Percentiles rank a stretch among this genome's conserved stretches.
Conservation (phyloP, 768 basidiomycete genomes). For the Agaricus blazei region DNA sequence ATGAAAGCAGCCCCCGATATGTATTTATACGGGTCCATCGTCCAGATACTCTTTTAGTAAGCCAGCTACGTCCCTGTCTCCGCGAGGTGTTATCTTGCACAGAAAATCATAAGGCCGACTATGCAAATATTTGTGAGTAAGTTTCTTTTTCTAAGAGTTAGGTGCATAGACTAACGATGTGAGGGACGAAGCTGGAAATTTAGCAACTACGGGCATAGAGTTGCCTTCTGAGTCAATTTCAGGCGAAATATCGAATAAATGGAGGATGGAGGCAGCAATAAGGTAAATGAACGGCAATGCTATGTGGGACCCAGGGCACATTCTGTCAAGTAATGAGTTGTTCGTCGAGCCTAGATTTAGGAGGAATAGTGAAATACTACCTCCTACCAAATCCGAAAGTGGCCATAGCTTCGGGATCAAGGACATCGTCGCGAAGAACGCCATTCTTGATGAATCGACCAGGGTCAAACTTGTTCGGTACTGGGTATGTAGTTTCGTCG, state of each 20-base stretch:
- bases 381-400: conserved; percentile 28
- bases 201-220: conserved; percentile 8
- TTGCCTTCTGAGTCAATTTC: conserved; percentile 11
- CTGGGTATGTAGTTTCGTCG: conserved; percentile 30
- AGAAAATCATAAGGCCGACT: not conserved
- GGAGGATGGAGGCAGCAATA: too few relatives aligned
- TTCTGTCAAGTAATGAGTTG: too few relatives aligned
- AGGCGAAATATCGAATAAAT: conserved; percentile 1
- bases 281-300: too few relatives aligned
- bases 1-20: too few relatives aligned
- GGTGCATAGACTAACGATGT: not conserved
- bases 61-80: not conserved
- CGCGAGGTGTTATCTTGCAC: conserved; percentile 1
- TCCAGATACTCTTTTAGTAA: not conserved
- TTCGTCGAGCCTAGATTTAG: not conserved
- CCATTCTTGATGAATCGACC: conserved; percentile 29
- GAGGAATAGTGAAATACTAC: not conserved
- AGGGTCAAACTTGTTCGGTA: conserved; percentile 34
- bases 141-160: not conserved
- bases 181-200: not conserved
- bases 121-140: not conserved
- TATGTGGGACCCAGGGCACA: too few relatives aligned
- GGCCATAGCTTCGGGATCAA: conserved; percentile 17
- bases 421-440: conserved; percentile 15
- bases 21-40: not conserved